Conservation (phyloP, 345 rosid species). For the Populus tremula region DNA sequence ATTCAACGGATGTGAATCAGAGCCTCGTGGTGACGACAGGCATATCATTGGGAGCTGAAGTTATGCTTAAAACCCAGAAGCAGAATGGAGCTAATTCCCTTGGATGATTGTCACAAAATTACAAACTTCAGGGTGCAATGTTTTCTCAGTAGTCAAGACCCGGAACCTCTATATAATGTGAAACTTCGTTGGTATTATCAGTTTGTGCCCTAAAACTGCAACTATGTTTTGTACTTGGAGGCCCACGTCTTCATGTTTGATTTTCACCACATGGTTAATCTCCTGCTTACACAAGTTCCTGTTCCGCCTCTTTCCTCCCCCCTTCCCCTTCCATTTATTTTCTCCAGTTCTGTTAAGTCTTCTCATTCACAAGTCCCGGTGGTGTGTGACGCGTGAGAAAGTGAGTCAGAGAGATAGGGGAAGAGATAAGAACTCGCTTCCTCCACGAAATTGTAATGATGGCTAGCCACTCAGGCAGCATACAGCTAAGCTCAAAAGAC, state of each 20-base stretch:
- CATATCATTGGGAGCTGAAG: not conserved
- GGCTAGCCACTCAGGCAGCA: constrained; percentile 17
- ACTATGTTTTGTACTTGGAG: not conserved
- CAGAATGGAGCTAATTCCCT: not conserved
- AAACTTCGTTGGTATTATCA: not conserved
- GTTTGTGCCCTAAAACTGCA: not conserved
- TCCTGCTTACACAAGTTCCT: not conserved
- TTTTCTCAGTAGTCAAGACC: not conserved
- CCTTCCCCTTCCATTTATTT: not conserved
- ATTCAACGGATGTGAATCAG: not conserved
- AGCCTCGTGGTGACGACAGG: not conserved
- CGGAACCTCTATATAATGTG: not conserved
- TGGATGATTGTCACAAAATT: not conserved
- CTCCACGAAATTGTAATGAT: constrained; percentile 43
- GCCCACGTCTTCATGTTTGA: not conserved
- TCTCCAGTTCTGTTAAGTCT: not conserved
- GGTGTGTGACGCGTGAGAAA: not conserved
- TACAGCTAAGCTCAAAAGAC: constrained; percentile 32
- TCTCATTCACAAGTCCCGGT: not conserved
- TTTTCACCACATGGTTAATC: not conserved
- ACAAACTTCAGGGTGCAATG: not conserved
- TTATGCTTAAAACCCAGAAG: not conserved
- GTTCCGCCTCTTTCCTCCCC: not conserved
- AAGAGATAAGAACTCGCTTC: constrained; percentile 46
- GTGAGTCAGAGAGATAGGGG: not conserved